Conservation (phyloP, 2,329 filamentous ascomycete species). For the Aspergillus candidus region DNA sequence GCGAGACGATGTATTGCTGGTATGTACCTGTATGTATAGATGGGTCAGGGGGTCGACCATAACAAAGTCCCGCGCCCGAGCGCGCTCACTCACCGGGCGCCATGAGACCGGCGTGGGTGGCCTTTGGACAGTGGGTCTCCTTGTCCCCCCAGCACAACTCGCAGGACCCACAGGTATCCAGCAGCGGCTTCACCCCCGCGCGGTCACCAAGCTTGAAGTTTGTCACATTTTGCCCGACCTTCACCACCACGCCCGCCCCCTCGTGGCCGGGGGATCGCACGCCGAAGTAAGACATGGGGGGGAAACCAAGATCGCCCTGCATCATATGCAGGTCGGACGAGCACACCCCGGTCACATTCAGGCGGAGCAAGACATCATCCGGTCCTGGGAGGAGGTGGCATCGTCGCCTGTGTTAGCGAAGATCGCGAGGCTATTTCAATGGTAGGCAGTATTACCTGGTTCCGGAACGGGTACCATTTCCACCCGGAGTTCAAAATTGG, state of each 20-base stretch:
- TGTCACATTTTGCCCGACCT: constrained; percentile 49
- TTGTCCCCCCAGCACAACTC: constrained; percentile 47
- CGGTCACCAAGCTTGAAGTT: constrained; percentile 50
- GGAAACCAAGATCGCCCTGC: constrained; percentile 47
- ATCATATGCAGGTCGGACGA: constrained; percentile 54
- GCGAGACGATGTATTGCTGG: constrained; percentile 54
- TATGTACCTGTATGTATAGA: constrained; percentile 47
- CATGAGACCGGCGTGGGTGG: constrained; percentile 39
- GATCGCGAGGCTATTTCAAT: not conserved
- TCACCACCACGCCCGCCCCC: constrained; percentile 54
- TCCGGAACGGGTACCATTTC: constrained; percentile 46
- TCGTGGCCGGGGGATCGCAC: constrained; percentile 49
- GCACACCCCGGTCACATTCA: constrained; percentile 56
- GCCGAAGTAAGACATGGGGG: constrained; percentile 42
- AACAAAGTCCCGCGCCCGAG: too few relatives aligned
- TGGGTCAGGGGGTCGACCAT: not conserved
- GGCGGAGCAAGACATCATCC: constrained; percentile 51
- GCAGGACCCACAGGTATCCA: constrained; percentile 48
- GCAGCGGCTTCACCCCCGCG: constrained; percentile 48
- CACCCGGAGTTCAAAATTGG: constrained; percentile 44
- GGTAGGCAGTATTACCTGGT: constrained; percentile 31
- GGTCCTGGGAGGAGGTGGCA: constrained; percentile 32
- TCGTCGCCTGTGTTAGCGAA: too few relatives aligned
- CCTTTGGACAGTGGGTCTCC: constrained; percentile 43
- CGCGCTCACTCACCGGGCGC: constrained; percentile 24